Conservation (phyloP, 805 yeast species). For the Hanseniaspora hatyaiensis region DNA sequence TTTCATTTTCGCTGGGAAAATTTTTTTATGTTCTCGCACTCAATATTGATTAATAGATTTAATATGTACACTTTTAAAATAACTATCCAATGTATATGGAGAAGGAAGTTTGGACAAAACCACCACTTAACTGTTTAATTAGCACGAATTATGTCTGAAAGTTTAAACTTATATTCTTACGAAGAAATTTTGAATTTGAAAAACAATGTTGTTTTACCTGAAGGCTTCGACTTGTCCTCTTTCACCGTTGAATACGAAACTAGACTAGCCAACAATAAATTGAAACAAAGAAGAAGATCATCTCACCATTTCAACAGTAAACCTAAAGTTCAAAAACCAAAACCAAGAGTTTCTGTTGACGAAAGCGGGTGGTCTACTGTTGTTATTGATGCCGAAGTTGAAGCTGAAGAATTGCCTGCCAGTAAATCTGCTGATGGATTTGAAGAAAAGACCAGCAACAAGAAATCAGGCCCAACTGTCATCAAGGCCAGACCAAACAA, state of each 20-base stretch:
- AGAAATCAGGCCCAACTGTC: slow-evolving; percentile 37
- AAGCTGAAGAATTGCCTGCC: slow-evolving; percentile 26
- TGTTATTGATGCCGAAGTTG: slow-evolving; percentile 31
- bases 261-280: slow-evolving; percentile 29
- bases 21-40: no score
- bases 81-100: no score
- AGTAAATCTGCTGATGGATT: slow-evolving; percentile 3
- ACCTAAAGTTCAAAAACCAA: slow-evolving; percentile 50
- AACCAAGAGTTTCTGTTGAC: slow-evolving; percentile 43
- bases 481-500: slow-evolving; percentile 56
- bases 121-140: no score
- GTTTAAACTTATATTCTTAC: slow-evolving; percentile 41
- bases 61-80: no score
- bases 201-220: slow-evolving; percentile 47
- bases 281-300: slow-evolving; percentile 49
- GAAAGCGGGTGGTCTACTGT: slow-evolving; percentile 78
- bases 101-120: no score
- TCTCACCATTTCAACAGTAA: slow-evolving; percentile 37
- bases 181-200: slow-evolving; percentile 53
- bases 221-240: slow-evolving; percentile 50
- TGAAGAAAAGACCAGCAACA: slow-evolving; percentile 32
- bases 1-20: no score
- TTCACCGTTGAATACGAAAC: slow-evolving; percentile 39
- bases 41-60: no score
- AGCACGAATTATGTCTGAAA: slow-evolving; percentile 25